These are phyloP conservation scores for Rhododendron mucronatum DNA, from an alignment of 148 eudicot species.

Conservation along the genomic window DNA sequence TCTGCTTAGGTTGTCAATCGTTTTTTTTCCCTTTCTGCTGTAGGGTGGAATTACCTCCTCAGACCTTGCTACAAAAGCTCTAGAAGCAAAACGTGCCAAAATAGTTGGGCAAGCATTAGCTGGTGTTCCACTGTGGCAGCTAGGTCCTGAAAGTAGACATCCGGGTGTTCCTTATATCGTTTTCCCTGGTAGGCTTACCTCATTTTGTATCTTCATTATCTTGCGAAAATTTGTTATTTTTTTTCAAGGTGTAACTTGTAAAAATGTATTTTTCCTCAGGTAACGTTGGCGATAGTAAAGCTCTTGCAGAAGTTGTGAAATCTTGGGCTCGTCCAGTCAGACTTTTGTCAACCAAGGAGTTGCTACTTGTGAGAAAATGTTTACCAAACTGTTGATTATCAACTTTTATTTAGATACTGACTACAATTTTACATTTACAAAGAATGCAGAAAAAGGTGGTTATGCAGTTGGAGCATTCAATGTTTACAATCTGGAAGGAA, in stretches of 20 bases:
- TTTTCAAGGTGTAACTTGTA: not conserved
- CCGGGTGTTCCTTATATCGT: constrained; percentile 93
- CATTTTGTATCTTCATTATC: not conserved
- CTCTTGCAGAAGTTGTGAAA: constrained; percentile 84
- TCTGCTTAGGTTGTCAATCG: not conserved
- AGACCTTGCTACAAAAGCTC: constrained; percentile 97
- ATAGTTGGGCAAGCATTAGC: constrained; percentile 89
- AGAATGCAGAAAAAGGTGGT: constrained; percentile 89
- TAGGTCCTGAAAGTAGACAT: constrained; percentile 83
- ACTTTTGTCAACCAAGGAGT: constrained; percentile 67
- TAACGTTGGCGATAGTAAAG: constrained; percentile 84
- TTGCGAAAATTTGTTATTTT: not conserved
- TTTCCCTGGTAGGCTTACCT: constrained; percentile 64
- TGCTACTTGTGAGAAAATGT: constrained; percentile 55
- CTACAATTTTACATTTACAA: constrained; percentile 10
- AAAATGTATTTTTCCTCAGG: constrained; percentile 36
- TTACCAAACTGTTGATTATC: not conserved
- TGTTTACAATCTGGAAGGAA: constrained; percentile 93
- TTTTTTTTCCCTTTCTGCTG: not conserved
- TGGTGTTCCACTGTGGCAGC: constrained; percentile 97
- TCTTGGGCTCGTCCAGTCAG: constrained; percentile 71
- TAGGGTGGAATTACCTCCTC: constrained; percentile 99
- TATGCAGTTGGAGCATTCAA: constrained; percentile 99
- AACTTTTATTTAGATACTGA: constrained; percentile 11
- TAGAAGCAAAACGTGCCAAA: constrained; percentile 80